Evolutionary conservation across 805 yeast genomes (phyloP), one percentile per base, ranked within the genome.

Genomic region (Phaffomyces antillensis): DNA sequence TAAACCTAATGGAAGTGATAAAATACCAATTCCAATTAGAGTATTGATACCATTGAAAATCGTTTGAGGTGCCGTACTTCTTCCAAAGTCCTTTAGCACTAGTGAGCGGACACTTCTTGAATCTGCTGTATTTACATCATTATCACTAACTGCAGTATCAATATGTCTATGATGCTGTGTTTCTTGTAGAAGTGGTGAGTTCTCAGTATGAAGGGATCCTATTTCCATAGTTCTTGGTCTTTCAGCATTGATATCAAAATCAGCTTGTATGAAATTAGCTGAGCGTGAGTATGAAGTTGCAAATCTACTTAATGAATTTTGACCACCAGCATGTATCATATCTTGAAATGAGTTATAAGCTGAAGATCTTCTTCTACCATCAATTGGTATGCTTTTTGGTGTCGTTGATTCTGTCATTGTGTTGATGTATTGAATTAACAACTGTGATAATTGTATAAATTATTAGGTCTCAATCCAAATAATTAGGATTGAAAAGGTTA

Each of bases 21-120:
- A 68, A 41, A 86, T 69, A 2, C 91, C 93, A 34, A 86, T 75
- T 0, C 95, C 95, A 51, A 86, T 78, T 26, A 86, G 64, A 0
- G 84, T 84, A 58, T 86, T 86, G 40, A 85, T 79, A 1, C 90
- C 81, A 54, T 86, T 86, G 69, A 85, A 83, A 6, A 83, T 66
- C 0, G 95, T 85, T 59, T 85, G 95, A 1, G 85, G 78, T 0
- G 79, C 79, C 0, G 93, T 86, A 8, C 83, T 76, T 51, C 63
- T 71, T 8, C 67, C 68, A 9, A 64, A 52, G 33, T 50, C 9
- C 23, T 44, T 47, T 37, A 56, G 32, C 1, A 44, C 48, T 5
- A 42, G 38, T 4, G 51, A 46, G 26, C 58, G 37, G 1, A 53
- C 17, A 31, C 60, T 58, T 31, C 44, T 20, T n/a, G 16, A 31